Evolutionary conservation across 2,329 filamentous ascomycete species (phyloP), one percentile per base, ranked within the genome.

Genomic region (Didymella lethalis): DNA sequence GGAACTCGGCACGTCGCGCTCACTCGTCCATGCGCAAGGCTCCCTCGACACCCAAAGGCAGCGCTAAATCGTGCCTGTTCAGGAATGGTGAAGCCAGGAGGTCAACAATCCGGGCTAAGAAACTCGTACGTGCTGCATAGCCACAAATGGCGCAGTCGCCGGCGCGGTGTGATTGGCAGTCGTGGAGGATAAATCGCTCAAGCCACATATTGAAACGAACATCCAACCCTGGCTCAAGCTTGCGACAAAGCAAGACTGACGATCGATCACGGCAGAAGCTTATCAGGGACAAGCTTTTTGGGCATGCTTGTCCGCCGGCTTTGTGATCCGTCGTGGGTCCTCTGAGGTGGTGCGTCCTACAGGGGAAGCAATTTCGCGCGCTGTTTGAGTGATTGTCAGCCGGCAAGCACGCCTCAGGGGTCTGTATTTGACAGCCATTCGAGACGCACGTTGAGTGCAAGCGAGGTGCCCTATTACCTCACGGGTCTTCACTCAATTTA

Each of bases 61-160:
- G 41, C 41, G 41, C 25, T 23, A 28, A 44, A n/a, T 28, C 7
- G 41, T 28, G 41, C 41, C 41, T 28, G 14, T n/a, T 44, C 25
- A 28, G 25, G 41, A n/a, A 28, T 44, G 41, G 41, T 44, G 23
- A 14, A 7, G 26, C 7, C 41, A 44, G 12, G 41, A n/a, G 41
- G 23, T n/a, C 5, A 25, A 28, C 12, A 4, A 11, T 43, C 18
- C 23, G 4, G 25, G 23, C 12, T 44, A n/a, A 6, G 41, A 10
- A 14, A 3, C 23, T 40, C 32, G 34, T 16, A 29, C 1, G n/a
- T 43, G 25, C 18, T 29, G 48, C 48, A 51, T 25, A 51, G 48
- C 48, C 48, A 51, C 48, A 51, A 51, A 51, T 51, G 48, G 48
- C 48, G 48, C 48, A 44, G 32, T 6, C 28, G 16, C 48, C 48